Evolutionary conservation across 139 green algal genomes (phyloP).

Genomic region (Diplosphaera chodatii): DNA sequence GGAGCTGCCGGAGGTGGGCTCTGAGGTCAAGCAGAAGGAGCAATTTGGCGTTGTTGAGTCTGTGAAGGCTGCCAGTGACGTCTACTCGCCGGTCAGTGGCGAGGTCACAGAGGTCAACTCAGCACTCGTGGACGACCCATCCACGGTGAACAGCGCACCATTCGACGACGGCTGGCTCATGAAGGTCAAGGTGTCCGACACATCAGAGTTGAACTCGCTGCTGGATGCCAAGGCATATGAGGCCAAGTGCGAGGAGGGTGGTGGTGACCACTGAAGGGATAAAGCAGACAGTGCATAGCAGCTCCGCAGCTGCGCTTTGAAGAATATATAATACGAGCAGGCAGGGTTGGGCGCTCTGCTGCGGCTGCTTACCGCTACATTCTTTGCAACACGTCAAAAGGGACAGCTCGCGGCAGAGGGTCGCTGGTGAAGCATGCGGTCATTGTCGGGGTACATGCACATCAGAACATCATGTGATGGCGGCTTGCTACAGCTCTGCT

Average conservation of each 20-base stretch:
- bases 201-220: slow-evolving; percentile 61
- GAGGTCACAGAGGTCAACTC: slow-evolving; percentile 86
- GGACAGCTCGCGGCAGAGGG: too few species aligned
- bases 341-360: too few species aligned
- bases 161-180: slow-evolving; percentile 90
- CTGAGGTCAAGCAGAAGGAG: slow-evolving; percentile 69
- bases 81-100: slow-evolving; percentile 87
- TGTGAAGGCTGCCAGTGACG: slow-evolving; percentile 95
- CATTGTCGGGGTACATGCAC: too few species aligned
- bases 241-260: slow-evolving; percentile 45
- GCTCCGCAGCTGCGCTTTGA: too few species aligned
- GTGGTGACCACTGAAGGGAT: slow-evolving; percentile 20
- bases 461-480: too few species aligned
- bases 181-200: slow-evolving; percentile 90
- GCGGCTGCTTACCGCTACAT: too few species aligned
- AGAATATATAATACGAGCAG: too few species aligned
- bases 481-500: too few species aligned
- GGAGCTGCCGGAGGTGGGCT: slow-evolving; percentile 93
- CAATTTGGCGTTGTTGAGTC: slow-evolving; percentile 97
- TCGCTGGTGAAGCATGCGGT: too few species aligned
- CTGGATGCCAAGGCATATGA: slow-evolving; percentile 80
- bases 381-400: too few species aligned
- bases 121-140: slow-evolving; percentile 65
- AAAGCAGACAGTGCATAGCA: too few species aligned
- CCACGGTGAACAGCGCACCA: slow-evolving; percentile 32